These are phyloP conservation scores for Boletus bicolor DNA, from an alignment of 768 basidiomycete genomes.

Conservation along the genomic window DNA sequence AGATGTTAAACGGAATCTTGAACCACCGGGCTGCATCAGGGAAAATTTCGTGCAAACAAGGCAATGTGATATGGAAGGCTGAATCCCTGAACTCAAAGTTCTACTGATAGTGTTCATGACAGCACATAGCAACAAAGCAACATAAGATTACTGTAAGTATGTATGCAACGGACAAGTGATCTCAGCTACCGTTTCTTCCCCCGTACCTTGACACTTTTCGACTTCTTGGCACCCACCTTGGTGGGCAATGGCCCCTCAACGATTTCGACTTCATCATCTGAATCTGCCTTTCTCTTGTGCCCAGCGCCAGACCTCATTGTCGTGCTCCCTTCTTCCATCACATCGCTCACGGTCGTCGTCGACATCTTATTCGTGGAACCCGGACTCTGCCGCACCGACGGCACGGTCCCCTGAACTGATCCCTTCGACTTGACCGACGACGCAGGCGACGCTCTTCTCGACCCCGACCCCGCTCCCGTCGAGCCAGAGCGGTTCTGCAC, in stretches of 20 bases:
- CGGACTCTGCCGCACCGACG: constrained; percentile 47
- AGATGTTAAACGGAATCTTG: no score
- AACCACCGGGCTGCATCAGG: no score
- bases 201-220: constrained; percentile 33
- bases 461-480: constrained; percentile 16
- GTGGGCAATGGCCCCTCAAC: constrained; percentile 44
- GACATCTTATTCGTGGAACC: constrained; percentile 40
- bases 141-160: no score
- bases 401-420: constrained; percentile 28
- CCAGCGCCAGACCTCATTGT: not conserved
- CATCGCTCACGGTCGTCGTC: constrained; percentile 42
- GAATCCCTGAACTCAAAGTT: no score
- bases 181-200: constrained; percentile 39
- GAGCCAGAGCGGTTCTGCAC: constrained; percentile 16
- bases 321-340: constrained; percentile 40
- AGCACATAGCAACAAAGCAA: not conserved
- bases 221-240: constrained; percentile 37
- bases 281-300: constrained; percentile 51
- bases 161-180: not conserved
- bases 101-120: not conserved
- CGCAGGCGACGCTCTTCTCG: constrained; percentile 44
- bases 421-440: constrained; percentile 47
- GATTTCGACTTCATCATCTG: constrained; percentile 57
- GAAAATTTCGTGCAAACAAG: no score
- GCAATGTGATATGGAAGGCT: no score